Base-by-base conservation (phyloP, 306 rosid genomes). In the Parietaria judaica region DNA sequence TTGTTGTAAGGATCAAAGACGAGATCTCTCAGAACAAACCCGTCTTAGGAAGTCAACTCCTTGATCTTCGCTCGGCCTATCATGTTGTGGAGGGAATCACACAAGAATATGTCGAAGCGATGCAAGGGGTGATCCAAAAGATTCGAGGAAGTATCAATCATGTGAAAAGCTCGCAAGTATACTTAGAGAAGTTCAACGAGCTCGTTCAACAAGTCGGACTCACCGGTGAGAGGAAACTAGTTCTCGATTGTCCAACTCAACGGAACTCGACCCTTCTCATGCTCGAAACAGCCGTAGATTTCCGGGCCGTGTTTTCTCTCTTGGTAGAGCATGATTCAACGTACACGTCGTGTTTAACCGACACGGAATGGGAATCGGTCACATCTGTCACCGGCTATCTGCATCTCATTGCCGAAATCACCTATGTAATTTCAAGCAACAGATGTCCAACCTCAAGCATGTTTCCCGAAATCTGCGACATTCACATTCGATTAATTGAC, bases 401-500 rank as follows among this genome's bases (percentile, higher is more conserved):
- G 75, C 89, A 88, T 72, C 94, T 88, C 76, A 66, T 92, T 53
- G 84, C 81, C 64, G 99, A 92, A 79, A 79, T 92, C 39, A 81
- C 66, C 35, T 84, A 77, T 70, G 72, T 81, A 66, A 72, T 88
- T 75, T 79, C 86, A 10, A 64, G 84, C 74, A 82, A 72, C 81
- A 79, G 77, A 56, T 82, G 55, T 78, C 85, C 88, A 34, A 86
- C 96, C 3, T 89, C 95, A 17, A 88, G 82, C 67, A 79, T 88
- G 66, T 92, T 88, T 74, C 99, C 87, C 23, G 99, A 92, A 79
- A 84, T 92, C 11, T 92, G 96, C 69, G 94, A 86, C 59, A 77
- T 83, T 67, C 99, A 92, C 74, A 82, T 84, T 66, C 94, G 86
- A 52, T 67, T 92, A 76, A 88, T 82, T 72, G 90, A 86, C 55